Evolutionary conservation across 192 early-diverging fungal genomes (phyloP), one percentile per base, ranked within the genome.

Genomic region (Martensiomyces pterosporus): DNA sequence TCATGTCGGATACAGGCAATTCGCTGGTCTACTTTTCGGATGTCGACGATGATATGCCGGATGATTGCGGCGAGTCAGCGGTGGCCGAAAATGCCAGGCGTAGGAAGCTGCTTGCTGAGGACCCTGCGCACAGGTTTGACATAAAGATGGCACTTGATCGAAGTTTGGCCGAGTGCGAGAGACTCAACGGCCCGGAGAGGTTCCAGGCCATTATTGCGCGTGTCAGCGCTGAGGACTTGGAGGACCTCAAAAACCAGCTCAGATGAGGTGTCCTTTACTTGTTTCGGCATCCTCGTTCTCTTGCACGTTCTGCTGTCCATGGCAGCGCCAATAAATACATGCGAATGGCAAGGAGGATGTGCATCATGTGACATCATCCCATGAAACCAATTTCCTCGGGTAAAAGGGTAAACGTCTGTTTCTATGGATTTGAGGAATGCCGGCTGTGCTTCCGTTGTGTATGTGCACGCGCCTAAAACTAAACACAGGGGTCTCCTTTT

Each of bases 51-150:
- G 59, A 57, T 18, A 25, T 41, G 21, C 36, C 37, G 16, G 47
- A 41, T 9, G 54, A 18, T 0, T 43, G 17, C 14, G 34, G 25
- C 24, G 49, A 48, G 14, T 13, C 6, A 8, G 25, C 60, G n/a
- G 53, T 64, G 5, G 43, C 61, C 1, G 61, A 64, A 38, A 72
- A 60, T 36, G 43, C 48, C 6, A 43, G 68, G 18, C 57, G 61
- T 9, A 35, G 34, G 24, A 51, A 23, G 15, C 57, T 72, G 29
- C 26, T 60, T 27, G 25, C 49, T 8, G 55, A 26, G 14, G 68
- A 72, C 24, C 68, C 68, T 2, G 57, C 45, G 16, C 60, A 72
- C 53, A 60, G 46, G 29, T 49, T 57, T 1, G 57, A 72, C 35
- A 46, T 64, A 23, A 52, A 42, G 25, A 24, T 18, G 24, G 54